phyloP scores from a whole-genome alignment of 805 yeast genomes.

The Metschnikowia cerradonensis region DNA sequence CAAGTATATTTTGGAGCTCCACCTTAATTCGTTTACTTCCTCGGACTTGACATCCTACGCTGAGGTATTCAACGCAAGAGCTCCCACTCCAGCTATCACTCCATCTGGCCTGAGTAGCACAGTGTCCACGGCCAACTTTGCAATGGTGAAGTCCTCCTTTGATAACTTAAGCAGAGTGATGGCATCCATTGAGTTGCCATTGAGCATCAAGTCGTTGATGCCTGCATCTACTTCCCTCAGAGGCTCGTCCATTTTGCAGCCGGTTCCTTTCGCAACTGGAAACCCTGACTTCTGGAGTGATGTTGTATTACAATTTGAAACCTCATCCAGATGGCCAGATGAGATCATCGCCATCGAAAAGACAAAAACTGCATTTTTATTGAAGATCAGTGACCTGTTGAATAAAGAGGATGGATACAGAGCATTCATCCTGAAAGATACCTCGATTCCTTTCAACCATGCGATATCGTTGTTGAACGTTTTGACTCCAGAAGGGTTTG shows the following conservation, averaged over 20 bases:
- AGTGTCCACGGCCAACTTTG: slow-evolving; percentile 24
- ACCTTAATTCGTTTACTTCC: slow-evolving; percentile 48
- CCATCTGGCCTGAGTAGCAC: slow-evolving; percentile 53
- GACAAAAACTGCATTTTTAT: slow-evolving; percentile 83
- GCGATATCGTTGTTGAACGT: slow-evolving; percentile 58
- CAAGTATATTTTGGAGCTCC: slow-evolving; percentile 58
- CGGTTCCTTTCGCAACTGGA: slow-evolving; percentile 75
- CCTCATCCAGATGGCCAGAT: slow-evolving; percentile 94
- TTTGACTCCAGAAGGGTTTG: slow-evolving; percentile 85
- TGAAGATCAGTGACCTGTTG: slow-evolving; percentile 52
- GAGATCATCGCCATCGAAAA: slow-evolving; percentile 80
- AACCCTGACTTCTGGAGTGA: slow-evolving; percentile 79
- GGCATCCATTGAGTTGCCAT: slow-evolving; percentile 53
- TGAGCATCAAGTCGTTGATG: slow-evolving; percentile 62
- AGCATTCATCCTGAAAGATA: slow-evolving; percentile 62
- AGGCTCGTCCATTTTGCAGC: slow-evolving; percentile 69
- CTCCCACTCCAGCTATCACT: slow-evolving; percentile 61
- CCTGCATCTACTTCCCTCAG: slow-evolving; percentile 76
- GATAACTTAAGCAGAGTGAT: slow-evolving; percentile 48
- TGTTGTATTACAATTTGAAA: slow-evolving; percentile 79
- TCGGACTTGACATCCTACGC: slow-evolving; percentile 35
- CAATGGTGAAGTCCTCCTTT: slow-evolving; percentile 39
- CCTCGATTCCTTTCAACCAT: slow-evolving; percentile 59
- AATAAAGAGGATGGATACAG: slow-evolving; percentile 53
- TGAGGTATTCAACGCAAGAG: slow-evolving; percentile 43